phyloP scores from a whole-genome alignment of 2,329 filamentous ascomycete species.

The Drechslerella coelobrocha region DNA sequence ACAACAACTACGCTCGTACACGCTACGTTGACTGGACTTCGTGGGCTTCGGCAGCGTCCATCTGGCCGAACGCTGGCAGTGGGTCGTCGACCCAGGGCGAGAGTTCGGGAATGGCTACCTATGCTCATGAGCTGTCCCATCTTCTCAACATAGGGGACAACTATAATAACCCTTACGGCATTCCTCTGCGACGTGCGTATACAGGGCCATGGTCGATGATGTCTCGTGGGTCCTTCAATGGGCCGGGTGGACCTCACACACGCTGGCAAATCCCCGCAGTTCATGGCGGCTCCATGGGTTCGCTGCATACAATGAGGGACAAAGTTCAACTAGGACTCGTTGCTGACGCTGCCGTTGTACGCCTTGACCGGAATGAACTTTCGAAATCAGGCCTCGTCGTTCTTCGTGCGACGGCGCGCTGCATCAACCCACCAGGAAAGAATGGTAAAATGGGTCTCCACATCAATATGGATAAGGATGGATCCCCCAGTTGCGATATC shows the following conservation, averaged over 20 bases:
- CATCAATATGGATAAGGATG: conserved; percentile 61
- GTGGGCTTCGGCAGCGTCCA: conserved; percentile 63
- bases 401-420: conserved; percentile 62
- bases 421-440: conserved; percentile 58
- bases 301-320: conserved; percentile 64
- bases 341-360: conserved; percentile 60
- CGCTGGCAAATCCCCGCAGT: conserved; percentile 64
- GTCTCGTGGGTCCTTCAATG: conserved; percentile 64
- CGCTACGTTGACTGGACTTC: conserved; percentile 65
- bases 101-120: conserved; percentile 64
- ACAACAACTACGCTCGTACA: conserved; percentile 62
- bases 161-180: conserved; percentile 65
- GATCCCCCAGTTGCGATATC: conserved; percentile 60
- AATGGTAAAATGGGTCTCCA: conserved; percentile 62
- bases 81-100: conserved; percentile 65
- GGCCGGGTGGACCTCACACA: conserved; percentile 64
- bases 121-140: conserved; percentile 65
- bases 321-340: conserved; percentile 64
- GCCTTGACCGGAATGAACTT: conserved; percentile 61
- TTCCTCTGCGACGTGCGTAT: conserved; percentile 61
- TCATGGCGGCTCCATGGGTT: conserved; percentile 63
- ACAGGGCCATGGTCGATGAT: conserved; percentile 66
- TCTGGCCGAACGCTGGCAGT: conserved; percentile 65
- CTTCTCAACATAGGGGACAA: conserved; percentile 65
- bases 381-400: conserved; percentile 60